These are phyloP conservation scores for Lasiodiplodia gonubiensis DNA, from an alignment of 2,329 filamentous ascomycete genomes.

Conservation along the genomic window DNA sequence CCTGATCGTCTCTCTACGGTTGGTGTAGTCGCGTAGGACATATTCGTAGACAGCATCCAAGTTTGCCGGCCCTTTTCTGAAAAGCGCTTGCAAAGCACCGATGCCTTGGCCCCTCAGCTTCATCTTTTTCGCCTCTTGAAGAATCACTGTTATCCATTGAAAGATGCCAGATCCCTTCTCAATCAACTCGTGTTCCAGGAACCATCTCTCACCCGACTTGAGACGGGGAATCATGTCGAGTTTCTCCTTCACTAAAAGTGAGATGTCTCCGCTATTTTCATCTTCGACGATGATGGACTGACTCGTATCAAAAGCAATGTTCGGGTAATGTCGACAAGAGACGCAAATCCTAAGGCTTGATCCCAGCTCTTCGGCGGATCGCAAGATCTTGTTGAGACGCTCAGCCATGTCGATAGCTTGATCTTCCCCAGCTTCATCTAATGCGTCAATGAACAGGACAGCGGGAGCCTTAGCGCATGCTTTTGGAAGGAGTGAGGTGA, in stretches of 20 bases:
- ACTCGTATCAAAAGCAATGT: background rate
- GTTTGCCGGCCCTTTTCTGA: too few relatives aligned
- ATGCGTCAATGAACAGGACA: background rate
- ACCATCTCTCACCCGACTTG: too few relatives aligned
- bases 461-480: background rate
- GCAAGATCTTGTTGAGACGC: background rate
- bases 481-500: background rate
- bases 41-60: too few relatives aligned
- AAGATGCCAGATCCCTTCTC: too few relatives aligned
- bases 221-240: background rate
- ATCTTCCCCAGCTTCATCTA: conserved; percentile 1
- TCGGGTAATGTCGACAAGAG: background rate
- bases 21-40: too few relatives aligned
- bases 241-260: background rate
- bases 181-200: too few relatives aligned
- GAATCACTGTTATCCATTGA: too few relatives aligned
- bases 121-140: too few relatives aligned
- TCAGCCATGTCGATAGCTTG: background rate
- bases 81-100: too few relatives aligned
- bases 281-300: background rate
- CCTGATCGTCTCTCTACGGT: too few relatives aligned
- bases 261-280: background rate
- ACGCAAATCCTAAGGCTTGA: background rate
- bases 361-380: background rate
- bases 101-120: too few relatives aligned